A percentile compares a stretch with the other conserved stretches of the same genome.
Conservation (phyloP, 2,329 filamentous ascomycete species). For the Cladosporium sphaerospermum region DNA sequence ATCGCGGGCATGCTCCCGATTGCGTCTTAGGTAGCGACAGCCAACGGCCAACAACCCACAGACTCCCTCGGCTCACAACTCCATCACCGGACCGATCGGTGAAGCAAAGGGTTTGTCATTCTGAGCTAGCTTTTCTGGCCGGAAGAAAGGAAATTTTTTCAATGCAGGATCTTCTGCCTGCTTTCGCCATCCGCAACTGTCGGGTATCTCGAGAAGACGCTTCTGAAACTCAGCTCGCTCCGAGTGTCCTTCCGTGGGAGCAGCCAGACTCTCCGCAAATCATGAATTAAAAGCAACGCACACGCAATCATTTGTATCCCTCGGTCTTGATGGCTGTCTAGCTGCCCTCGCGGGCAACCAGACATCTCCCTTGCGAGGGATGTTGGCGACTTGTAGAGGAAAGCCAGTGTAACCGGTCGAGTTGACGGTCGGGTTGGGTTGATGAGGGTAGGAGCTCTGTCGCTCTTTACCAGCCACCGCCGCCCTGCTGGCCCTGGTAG, state of each 20-base stretch:
- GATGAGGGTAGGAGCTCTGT: not conserved
- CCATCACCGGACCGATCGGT: too few species aligned
- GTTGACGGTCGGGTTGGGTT: not conserved
- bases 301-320: constrained; percentile 10
- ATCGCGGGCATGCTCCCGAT: not conserved
- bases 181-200: constrained; percentile 9
- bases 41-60: not conserved
- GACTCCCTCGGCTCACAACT: not conserved
- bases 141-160: not conserved
- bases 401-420: not conserved
- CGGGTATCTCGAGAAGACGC: constrained; percentile 10
- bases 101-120: constrained; percentile 1
- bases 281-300: not conserved
- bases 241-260: constrained; percentile 10
- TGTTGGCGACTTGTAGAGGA: not conserved
- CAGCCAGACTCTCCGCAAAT: constrained; percentile 11
- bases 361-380: constrained; percentile 6
- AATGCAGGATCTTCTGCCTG: constrained; percentile 7
- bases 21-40: not conserved
- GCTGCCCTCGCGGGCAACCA: not conserved
- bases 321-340: constrained; percentile 4
- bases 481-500: constrained; percentile 20
- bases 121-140: constrained; percentile 9
- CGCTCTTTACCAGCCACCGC: constrained; percentile 14
- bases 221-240: constrained; percentile 5